phyloP scores from a whole-genome alignment of 805 yeast species.

The Yamadazyma kitorensis region DNA sequence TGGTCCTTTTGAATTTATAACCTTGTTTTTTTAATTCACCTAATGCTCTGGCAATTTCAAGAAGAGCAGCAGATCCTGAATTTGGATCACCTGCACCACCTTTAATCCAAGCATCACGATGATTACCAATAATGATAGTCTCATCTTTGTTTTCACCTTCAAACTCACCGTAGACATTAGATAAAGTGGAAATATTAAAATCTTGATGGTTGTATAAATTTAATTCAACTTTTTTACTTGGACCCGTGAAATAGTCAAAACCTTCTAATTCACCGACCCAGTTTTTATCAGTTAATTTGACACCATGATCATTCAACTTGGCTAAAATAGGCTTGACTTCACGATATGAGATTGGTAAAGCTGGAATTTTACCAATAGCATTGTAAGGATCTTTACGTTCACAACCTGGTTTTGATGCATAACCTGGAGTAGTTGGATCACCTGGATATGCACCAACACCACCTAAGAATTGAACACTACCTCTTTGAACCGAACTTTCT shows the following conservation, averaged over 20 bases:
- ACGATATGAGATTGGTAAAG: conserved; percentile 41
- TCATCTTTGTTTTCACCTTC: conserved; percentile 39
- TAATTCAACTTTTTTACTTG: conserved; percentile 31
- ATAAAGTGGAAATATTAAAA: conserved; percentile 38
- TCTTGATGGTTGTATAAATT: conserved; percentile 41
- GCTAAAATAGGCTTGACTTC: conserved; percentile 43
- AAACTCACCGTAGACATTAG: conserved; percentile 44
- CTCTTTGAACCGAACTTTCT: conserved; percentile 58
- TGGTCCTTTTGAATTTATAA: conserved; percentile 36
- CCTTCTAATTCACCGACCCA: conserved; percentile 43
- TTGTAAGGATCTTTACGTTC: conserved; percentile 32
- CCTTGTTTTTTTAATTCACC: conserved; percentile 36
- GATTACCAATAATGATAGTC: conserved; percentile 43
- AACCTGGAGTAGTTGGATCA: conserved; percentile 77
- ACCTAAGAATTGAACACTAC: conserved; percentile 55
- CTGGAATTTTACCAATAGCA: conserved; percentile 40
- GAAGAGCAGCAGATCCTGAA: conserved; percentile 41
- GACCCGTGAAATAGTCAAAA: conserved; percentile 39
- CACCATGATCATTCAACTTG: conserved; percentile 38
- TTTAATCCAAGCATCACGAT: conserved; percentile 47
- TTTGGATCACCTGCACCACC: conserved; percentile 50
- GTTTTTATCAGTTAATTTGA: conserved; percentile 21
- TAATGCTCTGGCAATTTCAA: conserved; percentile 43
- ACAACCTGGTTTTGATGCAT: conserved; percentile 49
- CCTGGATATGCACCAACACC: conserved; percentile 57